Evolutionary conservation across 305 asterid species (phyloP).

Genomic region (Andrographis paniculata): DNA sequence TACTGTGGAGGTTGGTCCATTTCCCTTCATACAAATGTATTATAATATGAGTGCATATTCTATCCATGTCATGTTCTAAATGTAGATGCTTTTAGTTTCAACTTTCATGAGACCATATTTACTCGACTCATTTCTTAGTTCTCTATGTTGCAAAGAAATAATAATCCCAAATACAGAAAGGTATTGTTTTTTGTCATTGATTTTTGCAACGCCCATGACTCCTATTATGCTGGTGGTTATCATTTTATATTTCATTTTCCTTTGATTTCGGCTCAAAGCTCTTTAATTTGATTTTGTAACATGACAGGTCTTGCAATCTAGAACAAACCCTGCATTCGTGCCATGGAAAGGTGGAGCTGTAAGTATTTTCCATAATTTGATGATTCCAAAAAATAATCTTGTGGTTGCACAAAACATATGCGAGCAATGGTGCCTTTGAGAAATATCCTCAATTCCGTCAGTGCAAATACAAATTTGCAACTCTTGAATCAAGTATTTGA

Average conservation of each 20-base stretch:
- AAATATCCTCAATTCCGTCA: neutral
- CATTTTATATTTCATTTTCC: slow-evolving; percentile 1
- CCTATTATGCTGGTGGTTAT: slow-evolving; percentile 9
- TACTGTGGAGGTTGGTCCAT: slow-evolving; percentile 76
- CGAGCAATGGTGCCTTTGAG: neutral
- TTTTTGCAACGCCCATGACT: too few species aligned
- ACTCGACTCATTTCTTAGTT: too few species aligned
- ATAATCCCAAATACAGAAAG: too few species aligned
- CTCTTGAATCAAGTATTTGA: too few species aligned
- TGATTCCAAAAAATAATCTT: too few species aligned
- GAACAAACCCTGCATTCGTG: slow-evolving; percentile 66
- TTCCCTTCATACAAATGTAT: slow-evolving; percentile 8
- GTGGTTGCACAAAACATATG: too few species aligned
- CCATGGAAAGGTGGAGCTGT: slow-evolving; percentile 98
- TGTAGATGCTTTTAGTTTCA: too few species aligned
- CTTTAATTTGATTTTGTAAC: slow-evolving; percentile 7
- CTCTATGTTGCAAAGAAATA: too few species aligned
- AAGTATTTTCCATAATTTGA: slow-evolving; percentile 23
- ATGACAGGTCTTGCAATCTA: slow-evolving; percentile 74
- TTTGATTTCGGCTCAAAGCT: neutral
- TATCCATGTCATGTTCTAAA: slow-evolving; percentile 3
- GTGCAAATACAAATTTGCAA: too few species aligned
- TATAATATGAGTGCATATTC: slow-evolving; percentile 12
- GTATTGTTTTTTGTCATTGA: too few species aligned
- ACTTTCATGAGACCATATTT: too few species aligned